Evolutionary conservation across 805 yeast genomes (phyloP).

Genomic region (Yueomyces sp.): DNA sequence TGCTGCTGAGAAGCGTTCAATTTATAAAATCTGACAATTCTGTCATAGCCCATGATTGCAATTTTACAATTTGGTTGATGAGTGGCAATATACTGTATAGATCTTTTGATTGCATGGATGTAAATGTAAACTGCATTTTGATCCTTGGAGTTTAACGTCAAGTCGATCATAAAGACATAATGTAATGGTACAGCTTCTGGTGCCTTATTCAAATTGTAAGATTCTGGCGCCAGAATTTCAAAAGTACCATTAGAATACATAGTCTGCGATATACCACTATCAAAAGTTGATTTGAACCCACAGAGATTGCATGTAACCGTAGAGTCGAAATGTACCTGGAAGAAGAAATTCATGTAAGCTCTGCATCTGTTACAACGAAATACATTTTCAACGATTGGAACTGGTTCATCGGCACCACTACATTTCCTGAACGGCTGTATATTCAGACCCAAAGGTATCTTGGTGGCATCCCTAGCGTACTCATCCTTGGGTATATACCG

Average conservation of each 20-base stretch:
- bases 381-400: slow-evolving; percentile 24
- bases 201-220: slow-evolving; percentile 40
- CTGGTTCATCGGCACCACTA: slow-evolving; percentile 28
- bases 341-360: slow-evolving; percentile 73
- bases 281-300: slow-evolving; percentile 57
- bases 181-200: slow-evolving; percentile 36
- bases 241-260: slow-evolving; percentile 60
- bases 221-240: slow-evolving; percentile 64
- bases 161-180: slow-evolving; percentile 62
- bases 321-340: slow-evolving; percentile 46
- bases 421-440: slow-evolving; percentile 74
- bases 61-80: slow-evolving; percentile 33
- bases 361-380: slow-evolving; percentile 80
- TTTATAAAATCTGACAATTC: slow-evolving; percentile 56
- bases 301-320: slow-evolving; percentile 76
- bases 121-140: slow-evolving; percentile 43
- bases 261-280: slow-evolving; percentile 28
- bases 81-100: slow-evolving; percentile 24
- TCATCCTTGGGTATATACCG: slow-evolving; percentile 73
- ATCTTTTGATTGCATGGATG: slow-evolving; percentile 53
- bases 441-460: slow-evolving; percentile 66
- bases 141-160: slow-evolving; percentile 38
- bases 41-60: slow-evolving; percentile 65
- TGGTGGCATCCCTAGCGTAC: slow-evolving; percentile 48
- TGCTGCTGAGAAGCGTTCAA: slow-evolving; percentile 39